Evolutionary conservation across 2,329 filamentous ascomycete species (phyloP).

Genomic region (Knoxdaviesia capensis): DNA sequence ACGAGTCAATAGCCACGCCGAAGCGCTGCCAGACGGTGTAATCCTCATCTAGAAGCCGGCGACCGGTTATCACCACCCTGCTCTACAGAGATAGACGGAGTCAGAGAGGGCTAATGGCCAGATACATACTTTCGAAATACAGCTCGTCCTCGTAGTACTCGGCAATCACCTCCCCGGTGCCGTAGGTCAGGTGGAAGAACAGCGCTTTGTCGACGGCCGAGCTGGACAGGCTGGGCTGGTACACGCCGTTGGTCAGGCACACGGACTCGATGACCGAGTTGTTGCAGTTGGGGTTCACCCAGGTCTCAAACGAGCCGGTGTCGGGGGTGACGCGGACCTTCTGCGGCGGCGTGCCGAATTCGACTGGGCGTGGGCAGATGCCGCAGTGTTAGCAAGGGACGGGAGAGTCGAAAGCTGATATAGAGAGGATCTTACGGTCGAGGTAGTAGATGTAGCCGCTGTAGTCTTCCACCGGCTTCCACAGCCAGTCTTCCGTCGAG

Average conservation of each 20-base stretch:
- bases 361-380: conserved; percentile 11
- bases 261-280: neutral
- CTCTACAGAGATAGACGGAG: neutral
- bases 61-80: neutral
- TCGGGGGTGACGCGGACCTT: conserved; percentile 33
- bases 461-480: conserved; percentile 3
- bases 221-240: neutral
- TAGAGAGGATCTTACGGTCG: neutral
- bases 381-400: neutral
- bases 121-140: conserved; percentile 2
- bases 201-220: neutral
- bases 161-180: conserved; percentile 1
- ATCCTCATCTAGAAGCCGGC: neutral
- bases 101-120: neutral
- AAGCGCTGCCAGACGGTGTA: conserved; percentile 9
- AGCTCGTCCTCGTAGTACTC: conserved; percentile 1
- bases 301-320: conserved; percentile 43
- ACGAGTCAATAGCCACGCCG: conserved; percentile 15
- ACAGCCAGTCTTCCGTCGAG: neutral
- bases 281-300: conserved; percentile 20
- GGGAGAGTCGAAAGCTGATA: too few species aligned
- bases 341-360: conserved; percentile 39
- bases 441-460: conserved; percentile 2
- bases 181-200: conserved; percentile 1
- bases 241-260: conserved; percentile 1